A percentile compares a stretch with the other conserved stretches of the same genome.
Evolutionary conservation across 352 stramenopile genomes (phyloP).

Genomic region (Pythium guiyangense): DNA sequence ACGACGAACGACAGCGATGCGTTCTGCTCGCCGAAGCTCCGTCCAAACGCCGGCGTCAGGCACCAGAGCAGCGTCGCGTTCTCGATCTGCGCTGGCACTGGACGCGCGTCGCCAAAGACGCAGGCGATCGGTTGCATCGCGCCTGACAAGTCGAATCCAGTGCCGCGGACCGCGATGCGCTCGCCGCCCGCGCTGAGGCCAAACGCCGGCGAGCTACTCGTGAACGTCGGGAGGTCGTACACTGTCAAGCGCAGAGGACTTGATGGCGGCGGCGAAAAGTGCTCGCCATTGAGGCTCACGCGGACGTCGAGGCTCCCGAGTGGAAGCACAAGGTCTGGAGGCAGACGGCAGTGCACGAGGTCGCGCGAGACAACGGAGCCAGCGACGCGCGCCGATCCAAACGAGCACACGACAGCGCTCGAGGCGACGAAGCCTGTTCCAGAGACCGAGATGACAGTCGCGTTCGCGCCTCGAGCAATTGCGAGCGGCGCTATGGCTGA

Average conservation of each 20-base stretch:
- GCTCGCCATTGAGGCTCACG: slow-evolving; percentile 31
- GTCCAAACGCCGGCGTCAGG: neutral
- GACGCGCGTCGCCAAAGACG: slow-evolving; percentile 2
- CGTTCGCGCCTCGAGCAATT: slow-evolving; percentile 14
- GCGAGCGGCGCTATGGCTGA: slow-evolving; percentile 14
- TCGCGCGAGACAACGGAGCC: slow-evolving; percentile 8
- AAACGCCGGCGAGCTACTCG: neutral
- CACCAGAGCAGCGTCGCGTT: neutral
- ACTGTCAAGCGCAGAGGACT: neutral
- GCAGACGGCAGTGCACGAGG: slow-evolving; percentile 17
- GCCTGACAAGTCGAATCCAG: slow-evolving; percentile 12
- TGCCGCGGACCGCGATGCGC: slow-evolving; percentile 15
- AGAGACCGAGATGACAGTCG: slow-evolving; percentile 17
- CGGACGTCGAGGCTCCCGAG: slow-evolving; percentile 17
- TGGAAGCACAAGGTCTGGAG: neutral
- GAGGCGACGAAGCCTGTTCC: slow-evolving; percentile 21
- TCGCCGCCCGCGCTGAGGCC: neutral
- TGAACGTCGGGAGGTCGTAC: no score
- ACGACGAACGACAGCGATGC: slow-evolving; percentile 4
- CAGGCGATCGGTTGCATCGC: slow-evolving; percentile 1
- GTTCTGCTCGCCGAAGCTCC: neutral
- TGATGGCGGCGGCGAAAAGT: slow-evolving; percentile 19
- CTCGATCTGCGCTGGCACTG: slow-evolving; percentile 3
- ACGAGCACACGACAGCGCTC: slow-evolving; percentile 10
- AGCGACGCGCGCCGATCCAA: slow-evolving; percentile 10